A percentile compares a stretch with the other conserved stretches of the same genome.
Evolutionary conservation across 805 yeast species (phyloP).

Genomic region (Teunomyces panamensis): DNA sequence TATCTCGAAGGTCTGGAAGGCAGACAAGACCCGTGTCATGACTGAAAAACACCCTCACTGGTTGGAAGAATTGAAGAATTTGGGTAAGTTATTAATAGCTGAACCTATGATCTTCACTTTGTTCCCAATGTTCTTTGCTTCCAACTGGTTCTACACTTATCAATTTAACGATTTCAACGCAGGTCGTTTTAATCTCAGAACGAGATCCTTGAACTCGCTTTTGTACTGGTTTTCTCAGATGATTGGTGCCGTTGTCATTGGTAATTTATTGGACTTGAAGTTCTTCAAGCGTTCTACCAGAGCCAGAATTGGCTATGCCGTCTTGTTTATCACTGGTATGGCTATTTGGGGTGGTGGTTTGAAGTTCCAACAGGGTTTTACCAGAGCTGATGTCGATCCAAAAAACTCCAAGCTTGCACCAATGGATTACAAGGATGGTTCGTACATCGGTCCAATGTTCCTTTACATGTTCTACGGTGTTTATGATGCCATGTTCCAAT

Average conservation of each 20-base stretch:
- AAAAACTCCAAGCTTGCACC: constrained; percentile 17
- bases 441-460: constrained; percentile 58
- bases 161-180: constrained; percentile 59
- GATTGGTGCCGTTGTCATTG: constrained; percentile 52
- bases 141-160: constrained; percentile 67
- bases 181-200: constrained; percentile 53
- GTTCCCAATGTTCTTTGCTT: constrained; percentile 62
- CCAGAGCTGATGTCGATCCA: constrained; percentile 30
- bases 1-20: constrained; percentile 44
- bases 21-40: constrained; percentile 50
- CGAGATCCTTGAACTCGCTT: constrained; percentile 59
- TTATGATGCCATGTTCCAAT: constrained; percentile 60
- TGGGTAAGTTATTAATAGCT: constrained; percentile 32
- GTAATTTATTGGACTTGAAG: constrained; percentile 47
- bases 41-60: constrained; percentile 44
- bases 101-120: constrained; percentile 47
- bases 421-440: constrained; percentile 46
- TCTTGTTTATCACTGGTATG: constrained; percentile 39
- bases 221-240: constrained; percentile 62
- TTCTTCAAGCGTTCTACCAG: constrained; percentile 40
- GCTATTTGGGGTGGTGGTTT: constrained; percentile 62
- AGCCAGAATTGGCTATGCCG: constrained; percentile 44
- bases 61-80: constrained; percentile 42
- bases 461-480: constrained; percentile 61
- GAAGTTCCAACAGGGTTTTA: constrained; percentile 42